Conservation (phyloP, 495 filamentous ascomycete species). For the Penicillium manginii region DNA sequence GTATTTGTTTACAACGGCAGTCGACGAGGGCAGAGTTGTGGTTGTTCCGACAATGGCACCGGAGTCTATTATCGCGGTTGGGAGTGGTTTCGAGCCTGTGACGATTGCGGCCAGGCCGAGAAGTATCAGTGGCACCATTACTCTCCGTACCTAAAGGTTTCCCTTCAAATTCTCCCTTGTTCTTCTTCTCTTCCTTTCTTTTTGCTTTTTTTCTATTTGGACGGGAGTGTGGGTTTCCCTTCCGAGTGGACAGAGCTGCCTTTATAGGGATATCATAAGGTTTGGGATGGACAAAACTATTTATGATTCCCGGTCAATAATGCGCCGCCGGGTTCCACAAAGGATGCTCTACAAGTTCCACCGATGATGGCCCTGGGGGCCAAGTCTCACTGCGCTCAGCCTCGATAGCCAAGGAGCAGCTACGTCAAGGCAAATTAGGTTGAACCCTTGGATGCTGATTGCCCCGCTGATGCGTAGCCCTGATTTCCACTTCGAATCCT, state of each 20-base stretch:
- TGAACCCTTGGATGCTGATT: slow-evolving; percentile 1
- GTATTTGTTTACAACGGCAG: slow-evolving; percentile 30
- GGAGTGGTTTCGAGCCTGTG: slow-evolving; percentile 8
- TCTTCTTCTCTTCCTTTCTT: not conserved
- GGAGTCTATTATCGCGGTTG: slow-evolving; percentile 25
- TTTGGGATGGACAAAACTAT: slow-evolving; percentile 2
- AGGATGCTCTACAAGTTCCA: not conserved
- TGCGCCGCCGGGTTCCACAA: not conserved
- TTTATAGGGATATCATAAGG: not conserved
- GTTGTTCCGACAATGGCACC: slow-evolving; percentile 33
- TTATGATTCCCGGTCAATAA: slow-evolving; percentile 1
- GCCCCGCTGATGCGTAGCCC: not conserved
- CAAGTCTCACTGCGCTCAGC: not conserved
- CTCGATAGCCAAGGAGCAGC: slow-evolving; percentile 1
- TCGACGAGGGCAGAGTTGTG: slow-evolving; percentile 24
- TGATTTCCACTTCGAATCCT: not conserved
- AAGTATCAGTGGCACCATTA: not conserved
- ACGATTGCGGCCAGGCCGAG: not conserved
- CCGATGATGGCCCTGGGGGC: not conserved
- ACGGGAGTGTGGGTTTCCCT: no score
- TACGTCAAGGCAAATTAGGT: slow-evolving; percentile 1
- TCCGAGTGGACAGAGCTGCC: not conserved
- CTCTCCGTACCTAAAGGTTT: not conserved
- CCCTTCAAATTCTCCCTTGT: not conserved
- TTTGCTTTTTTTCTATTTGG: not conserved